Percentiles rank a stretch among this genome's conserved stretches.
Evolutionary conservation across 2,329 filamentous ascomycete species (phyloP).

Genomic region (Salinomyces thailandicus): DNA sequence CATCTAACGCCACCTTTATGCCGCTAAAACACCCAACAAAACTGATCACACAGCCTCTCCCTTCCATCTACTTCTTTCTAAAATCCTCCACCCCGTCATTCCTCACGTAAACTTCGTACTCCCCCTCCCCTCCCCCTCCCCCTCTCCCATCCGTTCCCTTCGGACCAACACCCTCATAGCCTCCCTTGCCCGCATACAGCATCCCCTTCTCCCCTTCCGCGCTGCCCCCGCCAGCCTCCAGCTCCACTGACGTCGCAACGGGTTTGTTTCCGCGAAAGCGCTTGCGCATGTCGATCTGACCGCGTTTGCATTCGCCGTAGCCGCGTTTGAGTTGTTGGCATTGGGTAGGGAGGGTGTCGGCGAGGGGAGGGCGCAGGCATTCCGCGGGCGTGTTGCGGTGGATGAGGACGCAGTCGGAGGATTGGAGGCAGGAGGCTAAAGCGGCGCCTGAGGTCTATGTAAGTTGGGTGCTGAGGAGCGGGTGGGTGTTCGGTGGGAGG

Average conservation of each 20-base stretch:
- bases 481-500: too few species aligned
- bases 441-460: constrained; percentile 58
- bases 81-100: constrained; percentile 38
- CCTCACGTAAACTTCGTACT: constrained; percentile 21
- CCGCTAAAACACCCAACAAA: too few species aligned
- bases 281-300: constrained; percentile 97
- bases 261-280: constrained; percentile 91
- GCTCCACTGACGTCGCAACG: constrained; percentile 56
- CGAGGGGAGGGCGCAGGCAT: constrained; percentile 73
- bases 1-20: too few species aligned
- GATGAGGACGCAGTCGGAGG: constrained; percentile 93
- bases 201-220: constrained; percentile 36
- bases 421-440: constrained; percentile 86
- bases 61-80: constrained; percentile 36
- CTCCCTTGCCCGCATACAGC: constrained; percentile 62
- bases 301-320: constrained; percentile 89
- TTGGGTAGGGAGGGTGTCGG: constrained; percentile 69
- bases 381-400: constrained; percentile 77
- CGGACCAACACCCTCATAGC: constrained; percentile 17
- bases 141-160: constrained; percentile 22
- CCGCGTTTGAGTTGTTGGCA: constrained; percentile 91
- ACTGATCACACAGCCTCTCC: too few species aligned
- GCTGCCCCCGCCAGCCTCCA: constrained; percentile 45
- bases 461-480: too few species aligned
- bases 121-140: constrained; percentile 10